Evolutionary conservation across 371 early-diverging fungal species (phyloP).

Genomic region (Rhizopus sp.): DNA sequence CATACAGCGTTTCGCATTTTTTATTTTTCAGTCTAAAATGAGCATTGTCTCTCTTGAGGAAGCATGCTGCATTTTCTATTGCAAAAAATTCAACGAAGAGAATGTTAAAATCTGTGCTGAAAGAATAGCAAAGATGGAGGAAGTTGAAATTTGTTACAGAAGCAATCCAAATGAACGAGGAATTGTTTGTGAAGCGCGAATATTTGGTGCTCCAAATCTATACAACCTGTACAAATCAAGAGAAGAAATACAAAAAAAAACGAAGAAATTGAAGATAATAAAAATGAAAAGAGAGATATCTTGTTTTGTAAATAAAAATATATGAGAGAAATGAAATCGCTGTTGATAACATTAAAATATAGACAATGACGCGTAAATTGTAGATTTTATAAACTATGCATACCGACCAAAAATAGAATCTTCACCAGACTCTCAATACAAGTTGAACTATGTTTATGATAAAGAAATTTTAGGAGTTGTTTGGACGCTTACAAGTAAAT

Average conservation of each 20-base stretch:
- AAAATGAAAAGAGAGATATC: constrained; percentile 10
- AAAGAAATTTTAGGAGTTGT: constrained; percentile 15
- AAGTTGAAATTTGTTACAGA: constrained; percentile 8
- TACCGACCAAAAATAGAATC: constrained; percentile 14
- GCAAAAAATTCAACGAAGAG: constrained; percentile 8
- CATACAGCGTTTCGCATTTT: too few relatives aligned
- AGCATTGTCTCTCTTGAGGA: constrained; percentile 13
- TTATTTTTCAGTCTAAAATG: constrained; percentile 19
- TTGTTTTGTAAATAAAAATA: constrained; percentile 14
- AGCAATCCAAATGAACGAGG: constrained; percentile 12
- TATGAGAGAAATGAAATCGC: constrained; percentile 18
- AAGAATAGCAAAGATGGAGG: constrained; percentile 9
- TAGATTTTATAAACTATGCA: constrained; percentile 23
- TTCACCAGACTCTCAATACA: constrained; percentile 16
- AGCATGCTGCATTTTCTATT: constrained; percentile 6
- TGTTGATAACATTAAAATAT: constrained; percentile 18
- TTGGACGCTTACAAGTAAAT: constrained; percentile 9
- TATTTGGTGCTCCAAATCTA: constrained; percentile 16
- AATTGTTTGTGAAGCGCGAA: constrained; percentile 13
- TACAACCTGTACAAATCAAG: constrained; percentile 14
- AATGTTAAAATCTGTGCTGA: constrained; percentile 18
- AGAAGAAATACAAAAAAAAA: constrained; percentile 4
- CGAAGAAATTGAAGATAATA: constrained; percentile 12
- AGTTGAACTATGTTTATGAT: constrained; percentile 14
- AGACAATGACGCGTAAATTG: constrained; percentile 21